Evolutionary conservation across 495 filamentous ascomycete genomes (phyloP), one percentile per base, ranked within the genome.

Genomic region (Paragyromitra xinjiangensis): DNA sequence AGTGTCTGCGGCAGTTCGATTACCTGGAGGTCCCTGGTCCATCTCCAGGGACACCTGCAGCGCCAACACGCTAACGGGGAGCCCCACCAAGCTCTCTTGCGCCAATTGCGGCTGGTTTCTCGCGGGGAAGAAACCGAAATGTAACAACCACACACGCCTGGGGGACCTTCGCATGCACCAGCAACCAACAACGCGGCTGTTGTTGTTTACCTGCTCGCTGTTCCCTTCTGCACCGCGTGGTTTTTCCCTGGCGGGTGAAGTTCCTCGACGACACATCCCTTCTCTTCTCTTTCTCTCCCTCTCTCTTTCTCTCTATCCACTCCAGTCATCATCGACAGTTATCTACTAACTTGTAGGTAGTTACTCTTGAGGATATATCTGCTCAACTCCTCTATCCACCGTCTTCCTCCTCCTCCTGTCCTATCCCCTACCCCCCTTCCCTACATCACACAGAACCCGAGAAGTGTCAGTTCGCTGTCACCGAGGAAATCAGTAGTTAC

Each of bases 391-490:
- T 64, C 37, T 24, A 19, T 64, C 42, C 55, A 53, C 64, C 45
- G 42, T 74, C 55, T 40, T 56, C 44, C 37, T 45, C 48, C 42
- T 61, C 29, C 16, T 26, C 29, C 42, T 58, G 22, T 51, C 37
- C 42, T 42, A 11, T 40, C n/a, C 29, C 16, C 29, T 16, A n/a
- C 56, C 61, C 4, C 8, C 58, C 48, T 64, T 39, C 34, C 29
- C 34, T 45, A 44, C 44, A 45, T n/a, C 26, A 14, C 22, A 50
- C n/a, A 6, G 24, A 73, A 59, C 19, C 16, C 74, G 74, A 77
- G 74, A 77, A 73, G 74, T 77, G 74, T 71, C 74, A 77, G 74
- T 51, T 77, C 62, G 74, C 74, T 77, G 74, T 39, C 74, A 77
- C 74, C 40, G 6, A 12, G 6, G 26, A 73, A 73, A 77, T 77